Percentiles rank a stretch among this genome's conserved stretches.
phyloP scores from a whole-genome alignment of 768 basidiomycete species.

The Tylopilus vinaceipallidus region DNA sequence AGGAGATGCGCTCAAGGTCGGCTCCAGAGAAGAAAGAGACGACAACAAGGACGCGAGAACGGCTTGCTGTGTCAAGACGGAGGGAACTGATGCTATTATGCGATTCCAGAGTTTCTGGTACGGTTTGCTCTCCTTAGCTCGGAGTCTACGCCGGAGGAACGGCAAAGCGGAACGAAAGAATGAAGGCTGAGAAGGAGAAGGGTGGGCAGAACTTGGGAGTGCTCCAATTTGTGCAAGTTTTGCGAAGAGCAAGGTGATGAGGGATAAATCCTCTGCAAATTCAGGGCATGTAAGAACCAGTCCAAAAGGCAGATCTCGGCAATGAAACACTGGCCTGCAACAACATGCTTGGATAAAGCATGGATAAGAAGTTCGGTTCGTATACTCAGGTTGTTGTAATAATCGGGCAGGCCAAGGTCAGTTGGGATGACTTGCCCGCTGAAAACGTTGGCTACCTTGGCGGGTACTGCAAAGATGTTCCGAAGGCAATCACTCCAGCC shows the following conservation, averaged over 20 bases:
- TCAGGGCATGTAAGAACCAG: conserved; percentile 29
- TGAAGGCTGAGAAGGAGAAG: conserved; percentile 60
- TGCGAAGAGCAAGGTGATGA: conserved; percentile 51
- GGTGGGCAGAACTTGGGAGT: conserved; percentile 53
- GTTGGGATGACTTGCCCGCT: conserved; percentile 44
- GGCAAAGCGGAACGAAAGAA: conserved; percentile 60
- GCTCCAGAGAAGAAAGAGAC: conserved; percentile 37
- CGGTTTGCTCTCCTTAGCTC: conserved; percentile 13
- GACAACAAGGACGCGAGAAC: conserved; percentile 59
- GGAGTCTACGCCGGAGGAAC: conserved; percentile 43
- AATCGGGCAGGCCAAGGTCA: conserved; percentile 52
- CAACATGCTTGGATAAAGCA: conserved; percentile 37
- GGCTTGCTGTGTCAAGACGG: conserved; percentile 51
- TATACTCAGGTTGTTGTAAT: conserved; percentile 51
- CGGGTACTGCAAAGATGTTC: conserved; percentile 62
- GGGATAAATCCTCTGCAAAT: conserved; percentile 32
- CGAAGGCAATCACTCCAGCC: conserved; percentile 80
- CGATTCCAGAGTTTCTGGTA: conserved; percentile 54
- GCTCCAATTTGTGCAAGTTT: conserved; percentile 69
- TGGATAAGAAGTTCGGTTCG: conserved; percentile 53
- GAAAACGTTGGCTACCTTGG: conserved; percentile 74
- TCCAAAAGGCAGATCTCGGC: not conserved
- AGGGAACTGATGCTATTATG: conserved; percentile 46
- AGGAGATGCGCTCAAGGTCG: conserved; percentile 31
- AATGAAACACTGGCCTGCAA: conserved; percentile 40